These are phyloP conservation scores for Amauroascus verrucosus DNA, from an alignment of 2,329 filamentous ascomycete species.

Conservation along the genomic window DNA sequence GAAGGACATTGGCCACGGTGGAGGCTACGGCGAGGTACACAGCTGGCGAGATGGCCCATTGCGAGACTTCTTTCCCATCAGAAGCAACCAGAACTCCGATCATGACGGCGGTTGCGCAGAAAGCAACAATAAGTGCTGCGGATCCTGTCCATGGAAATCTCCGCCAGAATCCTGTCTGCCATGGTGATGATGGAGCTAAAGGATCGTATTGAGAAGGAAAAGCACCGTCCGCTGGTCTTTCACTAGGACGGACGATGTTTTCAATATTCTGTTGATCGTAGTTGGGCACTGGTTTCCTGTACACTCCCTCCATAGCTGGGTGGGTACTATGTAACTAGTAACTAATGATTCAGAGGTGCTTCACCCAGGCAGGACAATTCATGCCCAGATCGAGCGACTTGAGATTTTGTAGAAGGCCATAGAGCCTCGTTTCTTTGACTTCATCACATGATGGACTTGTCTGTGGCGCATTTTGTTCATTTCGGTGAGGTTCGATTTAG, in stretches of 20 bases:
- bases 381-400: too few species aligned
- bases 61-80: not conserved
- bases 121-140: not conserved
- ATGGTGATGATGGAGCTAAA: not conserved
- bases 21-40: not conserved
- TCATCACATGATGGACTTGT: not conserved
- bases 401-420: not conserved
- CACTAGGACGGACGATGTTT: not conserved
- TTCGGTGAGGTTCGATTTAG: not conserved
- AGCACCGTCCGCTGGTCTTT: not conserved
- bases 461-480: not conserved
- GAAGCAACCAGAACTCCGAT: not conserved
- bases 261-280: not conserved
- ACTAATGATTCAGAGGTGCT: too few species aligned
- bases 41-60: not conserved
- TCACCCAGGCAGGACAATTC: too few species aligned
- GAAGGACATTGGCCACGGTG: not conserved
- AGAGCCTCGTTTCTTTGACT: not conserved
- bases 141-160: slow-evolving; percentile 3
- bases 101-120: not conserved
- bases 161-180: not conserved
- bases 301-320: not conserved
- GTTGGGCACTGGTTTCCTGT: not conserved
- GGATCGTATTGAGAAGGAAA: not conserved
- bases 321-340: not conserved